phyloP scores from a whole-genome alignment of 1,284 basidiomycete species.

The Boletellus deceptivus region DNA sequence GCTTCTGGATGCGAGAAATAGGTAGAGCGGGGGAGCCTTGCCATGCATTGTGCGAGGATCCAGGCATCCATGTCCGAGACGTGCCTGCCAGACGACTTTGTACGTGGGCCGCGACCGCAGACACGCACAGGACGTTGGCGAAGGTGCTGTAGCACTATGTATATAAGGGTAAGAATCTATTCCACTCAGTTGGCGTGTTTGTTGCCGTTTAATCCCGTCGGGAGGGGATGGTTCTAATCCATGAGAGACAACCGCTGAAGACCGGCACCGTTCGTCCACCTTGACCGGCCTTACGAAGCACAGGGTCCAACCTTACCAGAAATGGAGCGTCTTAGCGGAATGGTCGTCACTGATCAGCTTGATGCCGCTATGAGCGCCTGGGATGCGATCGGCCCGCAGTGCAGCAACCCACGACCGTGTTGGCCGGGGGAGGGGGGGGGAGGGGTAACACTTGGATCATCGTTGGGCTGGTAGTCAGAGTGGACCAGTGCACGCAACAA shows the following conservation, averaged over 20 bases:
- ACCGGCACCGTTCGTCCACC: background rate
- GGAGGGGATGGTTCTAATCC: too few species aligned
- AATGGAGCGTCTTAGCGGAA: background rate
- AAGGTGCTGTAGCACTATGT: background rate
- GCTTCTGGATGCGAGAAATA: conserved; percentile 16
- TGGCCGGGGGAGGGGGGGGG: too few species aligned
- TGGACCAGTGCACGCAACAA: too few species aligned
- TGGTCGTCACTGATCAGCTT: too few species aligned
- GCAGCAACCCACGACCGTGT: too few species aligned
- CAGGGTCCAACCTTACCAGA: background rate
- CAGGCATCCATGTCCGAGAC: conserved; percentile 11
- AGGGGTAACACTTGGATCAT: too few species aligned
- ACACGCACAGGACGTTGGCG: background rate
- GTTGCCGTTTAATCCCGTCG: background rate
- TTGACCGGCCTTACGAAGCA: background rate
- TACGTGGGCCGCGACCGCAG: background rate
- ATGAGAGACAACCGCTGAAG: too few species aligned
- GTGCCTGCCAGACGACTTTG: background rate
- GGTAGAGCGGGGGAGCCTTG: conserved; percentile 8
- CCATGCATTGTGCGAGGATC: conserved; percentile 14
- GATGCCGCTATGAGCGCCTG: too few species aligned
- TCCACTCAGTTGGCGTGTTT: background rate
- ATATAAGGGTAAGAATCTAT: background rate
- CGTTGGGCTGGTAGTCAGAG: too few species aligned
- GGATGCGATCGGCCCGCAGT: too few species aligned